phyloP scores from a whole-genome alignment of 2,329 filamentous ascomycete genomes.

The Raffaelea ambrosiae region DNA sequence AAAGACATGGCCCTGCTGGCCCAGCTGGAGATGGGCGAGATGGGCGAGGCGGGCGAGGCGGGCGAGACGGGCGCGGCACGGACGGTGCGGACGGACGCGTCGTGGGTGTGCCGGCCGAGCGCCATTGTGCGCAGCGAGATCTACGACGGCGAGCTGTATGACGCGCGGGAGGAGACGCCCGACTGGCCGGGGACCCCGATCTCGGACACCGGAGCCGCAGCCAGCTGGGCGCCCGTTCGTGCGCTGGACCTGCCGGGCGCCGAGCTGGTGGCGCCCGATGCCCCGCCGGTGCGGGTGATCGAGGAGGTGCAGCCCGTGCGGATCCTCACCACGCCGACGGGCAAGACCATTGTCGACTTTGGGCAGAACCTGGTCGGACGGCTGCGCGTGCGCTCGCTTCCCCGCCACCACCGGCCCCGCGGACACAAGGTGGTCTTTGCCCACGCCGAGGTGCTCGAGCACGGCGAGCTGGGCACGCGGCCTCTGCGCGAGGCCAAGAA shows the following conservation, averaged over 20 bases:
- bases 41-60: slow-evolving; percentile 16
- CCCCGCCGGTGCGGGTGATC: slow-evolving; percentile 32
- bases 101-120: slow-evolving; percentile 16
- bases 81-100: not conserved
- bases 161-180: slow-evolving; percentile 21
- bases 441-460: slow-evolving; percentile 43
- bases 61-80: slow-evolving; percentile 13
- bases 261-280: slow-evolving; percentile 29
- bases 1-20: slow-evolving; percentile 11
- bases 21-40: slow-evolving; percentile 9
- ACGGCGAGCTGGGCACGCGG: slow-evolving; percentile 28
- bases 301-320: slow-evolving; percentile 20
- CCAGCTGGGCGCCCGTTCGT: slow-evolving; percentile 17
- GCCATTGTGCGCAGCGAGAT: slow-evolving; percentile 29
- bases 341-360: slow-evolving; percentile 45
- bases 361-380: slow-evolving; percentile 50
- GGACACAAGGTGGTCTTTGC: slow-evolving; percentile 28
- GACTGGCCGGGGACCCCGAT: not conserved
- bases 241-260: slow-evolving; percentile 20
- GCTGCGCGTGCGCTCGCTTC: slow-evolving; percentile 24
- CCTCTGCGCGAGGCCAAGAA: slow-evolving; percentile 35
- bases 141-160: slow-evolving; percentile 45
- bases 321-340: slow-evolving; percentile 24
- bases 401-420: slow-evolving; percentile 22
- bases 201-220: slow-evolving; percentile 10